Evolutionary conservation across 371 early-diverging fungal species (phyloP), one percentile per base, ranked within the genome.

Genomic region (Nematocida parisii): DNA sequence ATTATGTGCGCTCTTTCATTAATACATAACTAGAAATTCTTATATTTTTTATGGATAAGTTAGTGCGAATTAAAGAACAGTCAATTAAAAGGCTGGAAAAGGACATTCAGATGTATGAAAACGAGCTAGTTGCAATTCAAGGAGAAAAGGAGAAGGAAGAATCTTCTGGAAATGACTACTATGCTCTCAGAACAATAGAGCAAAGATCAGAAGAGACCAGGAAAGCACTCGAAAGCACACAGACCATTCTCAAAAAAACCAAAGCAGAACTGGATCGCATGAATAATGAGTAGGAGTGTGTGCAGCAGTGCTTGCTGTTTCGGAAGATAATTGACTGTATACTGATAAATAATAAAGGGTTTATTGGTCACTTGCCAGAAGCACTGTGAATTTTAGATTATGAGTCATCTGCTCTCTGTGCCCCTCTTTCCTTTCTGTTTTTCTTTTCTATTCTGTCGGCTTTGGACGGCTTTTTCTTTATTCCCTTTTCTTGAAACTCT

Each of bases 401-500:
- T n/a, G n/a, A 20, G 60, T 11, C 22, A 44, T 72, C 9, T 42
- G 11, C 44, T 61, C 72, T 72, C 52, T 60, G 33, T 11, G 20
- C 18, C 15, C 1, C 58, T 44, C 39, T 42, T 67, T 75, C 44
- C 70, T 66, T 46, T 20, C 50, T 64, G 4, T 52, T 66, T 42
- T 46, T 77, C 54, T 70, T 77, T 27, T 46, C 70, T 22, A 77
- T 58, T 40, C 80, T 39, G 11, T 77, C 80, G 13, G 9, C 42
- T 52, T 71, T 77, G 22, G 80, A 77, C 1, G 80, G 80, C 58
- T 77, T 77, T 54, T 77, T 77, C 56, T 77, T 77, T 7, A 77
- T 77, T 20, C 80, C 80, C 52, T 61, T 68, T 44, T 77, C 80
- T 11, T 71, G 71, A 71, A 77, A 77, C 71, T 77, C 80, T 77